phyloP scores from a whole-genome alignment of 805 yeast species.

The Kuraishia borneana region DNA sequence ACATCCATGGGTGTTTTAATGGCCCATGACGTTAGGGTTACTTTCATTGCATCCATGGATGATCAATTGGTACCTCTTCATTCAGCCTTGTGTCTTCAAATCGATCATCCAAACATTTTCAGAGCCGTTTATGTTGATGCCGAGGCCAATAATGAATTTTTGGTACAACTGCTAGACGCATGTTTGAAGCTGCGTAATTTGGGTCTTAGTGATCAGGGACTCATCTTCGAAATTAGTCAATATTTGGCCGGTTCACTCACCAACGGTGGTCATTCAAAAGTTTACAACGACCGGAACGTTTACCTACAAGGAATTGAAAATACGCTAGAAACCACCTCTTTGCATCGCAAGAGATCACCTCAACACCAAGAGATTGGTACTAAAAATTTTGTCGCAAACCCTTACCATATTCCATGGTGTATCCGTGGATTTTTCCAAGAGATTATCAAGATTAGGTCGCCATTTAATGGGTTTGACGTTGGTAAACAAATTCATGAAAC shows the following conservation, averaged over 20 bases:
- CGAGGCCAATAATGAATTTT: slow-evolving; percentile 23
- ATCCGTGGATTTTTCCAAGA: slow-evolving; percentile 76
- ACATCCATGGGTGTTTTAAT: slow-evolving; percentile 57
- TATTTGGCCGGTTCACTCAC: slow-evolving; percentile 83
- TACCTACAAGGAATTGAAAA: slow-evolving; percentile 67
- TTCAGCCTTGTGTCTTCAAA: slow-evolving; percentile 74
- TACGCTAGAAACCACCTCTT: slow-evolving; percentile 64
- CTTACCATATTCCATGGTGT: slow-evolving; percentile 89
- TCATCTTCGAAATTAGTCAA: slow-evolving; percentile 71
- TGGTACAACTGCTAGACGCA: slow-evolving; percentile 1
- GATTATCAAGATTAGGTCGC: slow-evolving; percentile 22
- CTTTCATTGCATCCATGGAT: slow-evolving; percentile 81
- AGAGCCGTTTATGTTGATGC: slow-evolving; percentile 79
- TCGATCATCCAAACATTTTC: slow-evolving; percentile 81
- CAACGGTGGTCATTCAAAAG: slow-evolving; percentile 89
- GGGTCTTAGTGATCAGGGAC: slow-evolving; percentile 79
- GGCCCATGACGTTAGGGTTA: slow-evolving; percentile 63
- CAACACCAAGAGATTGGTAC: slow-evolving; percentile 16
- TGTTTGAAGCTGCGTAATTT: slow-evolving; percentile 16
- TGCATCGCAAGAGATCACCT: slow-evolving; percentile 26
- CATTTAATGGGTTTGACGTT: slow-evolving; percentile 43
- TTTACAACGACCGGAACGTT: slow-evolving; percentile 77
- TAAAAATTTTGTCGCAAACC: slow-evolving; percentile 58
- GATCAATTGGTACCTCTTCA: slow-evolving; percentile 92
- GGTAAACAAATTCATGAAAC: slow-evolving; percentile 32